Conservation (phyloP, 257 asterid genomes). For the Lantana camara region DNA sequence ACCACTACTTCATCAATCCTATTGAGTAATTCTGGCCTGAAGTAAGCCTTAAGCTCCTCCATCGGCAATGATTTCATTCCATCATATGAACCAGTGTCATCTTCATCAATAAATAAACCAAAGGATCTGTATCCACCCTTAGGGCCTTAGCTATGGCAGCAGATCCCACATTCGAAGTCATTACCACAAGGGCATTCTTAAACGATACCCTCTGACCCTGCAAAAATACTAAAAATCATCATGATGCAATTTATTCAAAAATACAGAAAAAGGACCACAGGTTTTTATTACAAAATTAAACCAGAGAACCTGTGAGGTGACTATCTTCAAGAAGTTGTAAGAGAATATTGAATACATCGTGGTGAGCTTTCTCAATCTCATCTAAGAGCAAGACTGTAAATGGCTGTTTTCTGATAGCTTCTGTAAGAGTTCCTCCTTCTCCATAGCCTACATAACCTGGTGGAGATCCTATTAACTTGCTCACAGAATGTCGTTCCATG, state of each 20-base stretch:
- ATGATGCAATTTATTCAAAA: not conserved
- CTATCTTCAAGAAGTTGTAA: slow-evolving; percentile 97
- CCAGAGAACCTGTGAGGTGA: slow-evolving; percentile 98
- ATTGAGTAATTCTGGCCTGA: slow-evolving; percentile 96
- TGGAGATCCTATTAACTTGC: slow-evolving; percentile 98
- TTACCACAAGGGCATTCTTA: slow-evolving; percentile 84
- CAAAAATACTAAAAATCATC: slow-evolving; percentile 14
- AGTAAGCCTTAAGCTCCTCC: slow-evolving; percentile 91
- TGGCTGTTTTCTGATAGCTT: slow-evolving; percentile 91
- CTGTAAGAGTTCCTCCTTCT: slow-evolving; percentile 91
- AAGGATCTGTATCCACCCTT: slow-evolving; percentile 67
- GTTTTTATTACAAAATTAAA: slow-evolving; percentile 24
- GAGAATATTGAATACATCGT: slow-evolving; percentile 91
- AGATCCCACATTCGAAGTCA: slow-evolving; percentile 97
- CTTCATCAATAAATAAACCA: slow-evolving; percentile 67
- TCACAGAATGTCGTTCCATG: slow-evolving; percentile 97
- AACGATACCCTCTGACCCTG: slow-evolving; percentile 98
- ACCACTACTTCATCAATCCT: slow-evolving; percentile 97
- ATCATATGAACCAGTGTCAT: slow-evolving; percentile 68
- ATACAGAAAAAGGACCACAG: not conserved
- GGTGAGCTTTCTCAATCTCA: slow-evolving; percentile 99
- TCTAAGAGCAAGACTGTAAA: slow-evolving; percentile 92
- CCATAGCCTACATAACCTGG: slow-evolving; percentile 98
- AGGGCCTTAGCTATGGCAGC: slow-evolving; percentile 83
- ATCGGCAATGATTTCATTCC: slow-evolving; percentile 83